Evolutionary conservation across 1,139 yeast genomes (phyloP).

Genomic region (Saccharomyces pastorianus): DNA sequence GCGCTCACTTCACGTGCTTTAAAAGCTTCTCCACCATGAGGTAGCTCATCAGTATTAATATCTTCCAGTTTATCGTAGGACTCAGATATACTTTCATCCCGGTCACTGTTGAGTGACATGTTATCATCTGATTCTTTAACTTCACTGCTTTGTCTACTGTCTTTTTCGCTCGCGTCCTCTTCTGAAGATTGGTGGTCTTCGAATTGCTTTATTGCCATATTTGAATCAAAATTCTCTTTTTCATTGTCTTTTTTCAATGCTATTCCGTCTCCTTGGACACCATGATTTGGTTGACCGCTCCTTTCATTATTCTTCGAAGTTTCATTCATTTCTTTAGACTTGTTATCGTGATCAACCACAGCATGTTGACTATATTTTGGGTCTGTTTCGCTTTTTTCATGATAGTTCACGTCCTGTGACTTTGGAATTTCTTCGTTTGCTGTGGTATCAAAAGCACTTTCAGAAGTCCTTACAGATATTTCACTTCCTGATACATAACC

Average conservation of each 20-base stretch:
- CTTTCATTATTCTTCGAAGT: neutral
- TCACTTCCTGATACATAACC: neutral
- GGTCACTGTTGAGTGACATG: neutral
- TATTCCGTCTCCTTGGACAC: slow-evolving; percentile 3
- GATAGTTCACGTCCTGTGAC: neutral
- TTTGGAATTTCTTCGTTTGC: neutral
- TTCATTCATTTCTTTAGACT: neutral
- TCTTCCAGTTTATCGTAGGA: slow-evolving; percentile 19
- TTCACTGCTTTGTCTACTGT: neutral
- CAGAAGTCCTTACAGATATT: neutral
- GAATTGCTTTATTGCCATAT: neutral
- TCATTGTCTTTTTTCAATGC: neutral
- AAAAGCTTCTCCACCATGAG: slow-evolving; percentile 5
- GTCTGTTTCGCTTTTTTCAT: neutral
- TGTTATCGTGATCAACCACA: neutral
- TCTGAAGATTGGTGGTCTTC: neutral
- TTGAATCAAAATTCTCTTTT: neutral
- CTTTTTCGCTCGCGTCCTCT: neutral
- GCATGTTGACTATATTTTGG: neutral
- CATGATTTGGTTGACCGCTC: slow-evolving; percentile 1
- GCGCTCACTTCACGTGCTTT: neutral
- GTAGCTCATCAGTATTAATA: slow-evolving; percentile 5
- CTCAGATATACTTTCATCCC: slow-evolving; percentile 8
- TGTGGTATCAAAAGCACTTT: neutral
- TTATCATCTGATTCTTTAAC: neutral